phyloP scores from a whole-genome alignment of 164 flowering plant species.

The Chimonanthus praecox region DNA sequence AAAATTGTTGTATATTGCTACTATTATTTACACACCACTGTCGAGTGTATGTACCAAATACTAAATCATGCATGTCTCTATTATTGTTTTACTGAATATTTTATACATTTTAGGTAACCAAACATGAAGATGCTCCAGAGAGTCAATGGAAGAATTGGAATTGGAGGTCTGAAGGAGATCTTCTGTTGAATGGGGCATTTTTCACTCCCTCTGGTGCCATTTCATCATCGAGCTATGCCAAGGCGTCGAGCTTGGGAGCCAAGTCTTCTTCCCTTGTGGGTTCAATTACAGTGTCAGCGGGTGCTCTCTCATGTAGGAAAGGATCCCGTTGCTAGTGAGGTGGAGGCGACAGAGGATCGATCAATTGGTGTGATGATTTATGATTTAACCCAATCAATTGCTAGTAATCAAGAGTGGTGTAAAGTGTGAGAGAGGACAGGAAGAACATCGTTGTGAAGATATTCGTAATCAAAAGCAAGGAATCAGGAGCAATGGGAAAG shows the following conservation, averaged over 20 bases:
- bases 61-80: too few relatives aligned
- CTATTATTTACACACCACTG: not conserved
- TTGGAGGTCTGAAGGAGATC: constrained; percentile 77
- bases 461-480: too few relatives aligned
- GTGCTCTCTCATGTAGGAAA: constrained; percentile 52
- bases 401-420: not conserved
- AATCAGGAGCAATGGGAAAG: not conserved
- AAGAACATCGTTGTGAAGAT: not conserved
- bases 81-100: not conserved
- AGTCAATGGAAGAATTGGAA: constrained; percentile 66
- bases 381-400: not conserved
- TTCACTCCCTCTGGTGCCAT: constrained; percentile 59
- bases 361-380: not conserved
- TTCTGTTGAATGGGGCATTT: constrained; percentile 67
- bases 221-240: constrained; percentile 59
- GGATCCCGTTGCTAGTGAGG: constrained; percentile 40
- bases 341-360: not conserved
- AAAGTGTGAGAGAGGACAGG: not conserved
- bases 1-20: too few relatives aligned
- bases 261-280: constrained; percentile 51
- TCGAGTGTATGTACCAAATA: too few relatives aligned
- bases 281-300: constrained; percentile 44
- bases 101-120: constrained; percentile 1
- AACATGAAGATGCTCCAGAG: constrained; percentile 47
- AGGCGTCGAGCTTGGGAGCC: constrained; percentile 62